Evolutionary conservation across 23 red algal genomes (phyloP), one percentile per base, ranked within the genome.

Genomic region (Chondrus crispus): DNA sequence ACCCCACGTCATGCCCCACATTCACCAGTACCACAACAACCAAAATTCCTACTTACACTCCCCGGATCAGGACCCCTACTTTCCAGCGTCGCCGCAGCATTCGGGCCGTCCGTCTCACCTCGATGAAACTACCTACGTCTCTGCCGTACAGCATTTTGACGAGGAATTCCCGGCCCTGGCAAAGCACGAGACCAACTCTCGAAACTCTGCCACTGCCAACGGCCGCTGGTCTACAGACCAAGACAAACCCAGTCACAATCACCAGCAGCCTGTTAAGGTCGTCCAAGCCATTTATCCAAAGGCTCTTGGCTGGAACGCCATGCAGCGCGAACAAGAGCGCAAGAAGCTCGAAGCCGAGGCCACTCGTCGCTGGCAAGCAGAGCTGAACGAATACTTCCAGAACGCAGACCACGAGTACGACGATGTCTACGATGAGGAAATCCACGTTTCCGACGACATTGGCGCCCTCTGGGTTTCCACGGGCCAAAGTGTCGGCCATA

Each of bases 381-480:
- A 26, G 0, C 43, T 22, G 10, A 38, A 76, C 26, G 26, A 76
- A 38, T 76, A 13, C 43, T 26, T 38, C 18, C 26, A 66, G 8
- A 38, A 76, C 26, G 22, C 43, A n/a, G 84, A 87, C 19, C 35
- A 68, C 30, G 84, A 87, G 29, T 3, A 87, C 36, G 60, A 38
- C 10, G 20, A 40, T 40, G 70, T 24, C 7, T 20, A 74, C n/a
- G 66, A 52, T 13, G 66, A 87, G 41, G 35, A 51, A n/a, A 68
- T 49, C 14, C 84, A 47, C 80, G 44, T 80, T 9, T 29, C 49
- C 32, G 62, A 72, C 14, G 87, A 90, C 47, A 54, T 90, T 2
- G 87, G 87, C 6, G 42, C 68, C 43, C 71, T 90, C 5, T 90
- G 87, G 87, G 87, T 90, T 18, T 80, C 87, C 26, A 90, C 87